These are phyloP conservation scores for Colletotrichum sp. DNA, from an alignment of 2,329 filamentous ascomycete species.

Conservation along the genomic window DNA sequence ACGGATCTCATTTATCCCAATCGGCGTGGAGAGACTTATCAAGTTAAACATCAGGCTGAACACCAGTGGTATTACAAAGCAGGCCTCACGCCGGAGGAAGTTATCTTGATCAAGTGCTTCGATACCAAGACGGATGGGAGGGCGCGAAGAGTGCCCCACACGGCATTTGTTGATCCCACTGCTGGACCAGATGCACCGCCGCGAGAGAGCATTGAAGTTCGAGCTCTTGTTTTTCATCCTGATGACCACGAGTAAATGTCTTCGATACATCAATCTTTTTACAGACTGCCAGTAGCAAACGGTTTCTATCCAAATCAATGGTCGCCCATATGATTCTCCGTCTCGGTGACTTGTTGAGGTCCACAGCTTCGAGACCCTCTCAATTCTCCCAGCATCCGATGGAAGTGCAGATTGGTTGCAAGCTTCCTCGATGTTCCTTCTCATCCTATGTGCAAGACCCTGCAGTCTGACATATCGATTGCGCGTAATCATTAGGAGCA, in stretches of 20 bases:
- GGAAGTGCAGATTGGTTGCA: background rate
- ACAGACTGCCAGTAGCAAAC: background rate
- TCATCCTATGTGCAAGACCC: background rate
- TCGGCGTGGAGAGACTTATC: slow-evolving; percentile 54
- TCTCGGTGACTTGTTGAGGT: background rate
- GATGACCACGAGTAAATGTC: slow-evolving; percentile 28
- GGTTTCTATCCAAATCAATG: background rate
- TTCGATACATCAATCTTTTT: background rate
- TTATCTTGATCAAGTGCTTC: slow-evolving; percentile 66
- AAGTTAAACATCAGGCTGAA: slow-evolving; percentile 41
- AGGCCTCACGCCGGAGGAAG: slow-evolving; percentile 56
- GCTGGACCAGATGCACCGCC: slow-evolving; percentile 43
- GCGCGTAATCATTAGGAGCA: background rate
- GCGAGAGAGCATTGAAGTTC: slow-evolving; percentile 66
- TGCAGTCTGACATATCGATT: background rate
- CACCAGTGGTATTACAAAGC: slow-evolving; percentile 61
- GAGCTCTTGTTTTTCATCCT: slow-evolving; percentile 57
- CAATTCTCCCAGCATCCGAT: background rate
- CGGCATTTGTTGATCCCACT: slow-evolving; percentile 55
- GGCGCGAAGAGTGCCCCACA: slow-evolving; percentile 59
- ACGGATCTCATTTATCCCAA: slow-evolving; percentile 56
- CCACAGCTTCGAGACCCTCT: background rate
- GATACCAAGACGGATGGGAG: slow-evolving; percentile 61
- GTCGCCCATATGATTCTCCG: background rate
- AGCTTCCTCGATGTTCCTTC: background rate